Conservation (phyloP, 148 eudicot species). For the Selenicereus undatus region DNA sequence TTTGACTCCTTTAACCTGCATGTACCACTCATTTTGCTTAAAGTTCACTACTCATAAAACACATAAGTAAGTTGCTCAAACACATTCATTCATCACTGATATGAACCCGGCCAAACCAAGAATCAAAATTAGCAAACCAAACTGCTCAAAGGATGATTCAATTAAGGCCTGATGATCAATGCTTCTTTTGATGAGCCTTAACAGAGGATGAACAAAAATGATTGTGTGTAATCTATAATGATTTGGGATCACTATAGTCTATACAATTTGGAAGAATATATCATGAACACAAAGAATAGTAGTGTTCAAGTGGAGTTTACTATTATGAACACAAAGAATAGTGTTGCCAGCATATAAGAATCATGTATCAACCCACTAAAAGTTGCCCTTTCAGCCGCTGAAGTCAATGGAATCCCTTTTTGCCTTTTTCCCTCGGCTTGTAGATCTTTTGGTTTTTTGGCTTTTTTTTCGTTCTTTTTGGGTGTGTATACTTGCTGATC, state of each 20-base stretch:
- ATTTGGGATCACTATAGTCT: constrained; percentile 11
- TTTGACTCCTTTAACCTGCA: too few relatives aligned
- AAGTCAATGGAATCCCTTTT: neutral
- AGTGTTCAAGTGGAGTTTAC: neutral
- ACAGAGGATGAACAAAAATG: neutral
- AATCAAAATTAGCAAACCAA: neutral
- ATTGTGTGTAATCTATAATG: neutral
- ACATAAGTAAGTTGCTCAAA: too few relatives aligned
- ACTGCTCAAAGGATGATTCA: neutral
- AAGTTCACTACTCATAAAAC: too few relatives aligned
- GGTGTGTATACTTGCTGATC: neutral
- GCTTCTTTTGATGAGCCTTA: neutral
- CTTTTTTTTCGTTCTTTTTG: neutral
- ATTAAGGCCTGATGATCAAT: neutral
- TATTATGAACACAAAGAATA: constrained; percentile 16
- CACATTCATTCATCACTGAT: neutral
- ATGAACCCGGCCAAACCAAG: neutral
- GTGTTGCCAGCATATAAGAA: neutral
- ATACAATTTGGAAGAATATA: constrained; percentile 18
- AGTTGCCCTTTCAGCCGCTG: neutral
- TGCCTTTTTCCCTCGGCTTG: neutral
- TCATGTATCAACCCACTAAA: neutral
- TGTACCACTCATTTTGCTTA: too few relatives aligned
- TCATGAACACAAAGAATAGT: constrained; percentile 15
- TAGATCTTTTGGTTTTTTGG: too few relatives aligned